Percentiles rank a stretch among this genome's conserved stretches.
These are phyloP conservation scores for Podosphaera fusca DNA, from an alignment of 2,329 filamentous ascomycete genomes.

Conservation along the genomic window DNA sequence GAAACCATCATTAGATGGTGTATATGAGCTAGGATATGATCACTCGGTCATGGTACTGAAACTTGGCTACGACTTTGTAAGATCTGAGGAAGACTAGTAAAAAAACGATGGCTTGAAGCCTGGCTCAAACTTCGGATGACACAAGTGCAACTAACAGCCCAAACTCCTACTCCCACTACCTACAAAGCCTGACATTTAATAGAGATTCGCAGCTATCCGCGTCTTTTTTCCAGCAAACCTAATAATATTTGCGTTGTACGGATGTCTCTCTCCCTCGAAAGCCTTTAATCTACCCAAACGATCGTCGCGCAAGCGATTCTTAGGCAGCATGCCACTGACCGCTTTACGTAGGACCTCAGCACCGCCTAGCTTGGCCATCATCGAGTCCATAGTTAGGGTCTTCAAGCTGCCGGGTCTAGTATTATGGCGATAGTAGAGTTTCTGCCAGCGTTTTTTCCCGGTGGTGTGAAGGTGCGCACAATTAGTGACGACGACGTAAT, in stretches of 20 bases:
- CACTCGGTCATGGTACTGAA: no score
- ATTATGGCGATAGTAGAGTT: slow-evolving; percentile 87
- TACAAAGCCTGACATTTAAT: background rate
- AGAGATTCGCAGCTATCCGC: slow-evolving; percentile 3
- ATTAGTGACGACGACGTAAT: slow-evolving; percentile 89
- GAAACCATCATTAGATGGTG: no score
- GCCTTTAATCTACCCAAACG: slow-evolving; percentile 75
- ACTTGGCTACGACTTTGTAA: no score
- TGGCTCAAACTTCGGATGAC: no score
- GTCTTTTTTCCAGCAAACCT: slow-evolving; percentile 35
- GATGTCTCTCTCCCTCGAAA: slow-evolving; percentile 81
- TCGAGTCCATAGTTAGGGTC: slow-evolving; percentile 76
- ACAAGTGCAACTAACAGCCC: background rate
- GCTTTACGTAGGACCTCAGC: slow-evolving; percentile 78
- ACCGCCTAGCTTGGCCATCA: slow-evolving; percentile 87
- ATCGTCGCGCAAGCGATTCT: slow-evolving; percentile 80
- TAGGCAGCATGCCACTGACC: slow-evolving; percentile 91
- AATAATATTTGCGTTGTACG: slow-evolving; percentile 73
- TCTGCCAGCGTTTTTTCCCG: slow-evolving; percentile 79
- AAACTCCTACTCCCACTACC: background rate
- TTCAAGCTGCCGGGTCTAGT: slow-evolving; percentile 73
- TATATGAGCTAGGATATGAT: no score
- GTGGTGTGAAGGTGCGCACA: slow-evolving; percentile 74
- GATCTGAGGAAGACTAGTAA: no score
- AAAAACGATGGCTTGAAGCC: no score